A percentile compares a stretch with the other conserved stretches of the same genome.
phyloP scores from a whole-genome alignment of 306 rosid genomes.

The Sechiopsis laciniata region DNA sequence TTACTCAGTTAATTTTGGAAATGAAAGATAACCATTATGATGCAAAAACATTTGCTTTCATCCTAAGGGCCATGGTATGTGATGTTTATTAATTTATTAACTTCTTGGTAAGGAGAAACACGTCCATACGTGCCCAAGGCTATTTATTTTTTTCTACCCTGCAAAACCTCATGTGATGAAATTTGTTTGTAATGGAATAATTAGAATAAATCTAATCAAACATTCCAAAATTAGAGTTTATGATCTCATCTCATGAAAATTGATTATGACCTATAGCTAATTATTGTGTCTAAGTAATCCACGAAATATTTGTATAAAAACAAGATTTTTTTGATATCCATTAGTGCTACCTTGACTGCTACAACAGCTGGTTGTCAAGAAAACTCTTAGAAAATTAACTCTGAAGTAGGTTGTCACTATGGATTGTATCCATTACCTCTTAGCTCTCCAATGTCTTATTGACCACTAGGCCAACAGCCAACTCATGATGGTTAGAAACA shows the following conservation, averaged over 20 bases:
- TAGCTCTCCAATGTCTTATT: too few species aligned
- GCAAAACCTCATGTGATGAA: background rate
- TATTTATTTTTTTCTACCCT: background rate
- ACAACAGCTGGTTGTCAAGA: too few species aligned
- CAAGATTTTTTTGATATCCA: too few species aligned
- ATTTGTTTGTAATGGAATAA: background rate
- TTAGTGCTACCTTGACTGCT: too few species aligned
- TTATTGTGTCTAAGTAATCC: too few species aligned
- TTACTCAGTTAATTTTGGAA: slow-evolving; percentile 71
- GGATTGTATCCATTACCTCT: too few species aligned
- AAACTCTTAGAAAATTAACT: too few species aligned
- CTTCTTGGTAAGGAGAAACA: background rate
- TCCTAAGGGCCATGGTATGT: slow-evolving; percentile 84
- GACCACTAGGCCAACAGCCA: too few species aligned
- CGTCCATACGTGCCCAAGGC: background rate
- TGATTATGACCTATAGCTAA: background rate
- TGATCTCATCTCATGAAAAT: slow-evolving; percentile 3
- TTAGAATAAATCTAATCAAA: background rate
- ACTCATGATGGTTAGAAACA: too few species aligned
- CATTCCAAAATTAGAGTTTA: background rate
- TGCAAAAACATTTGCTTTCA: slow-evolving; percentile 72
- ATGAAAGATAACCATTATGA: slow-evolving; percentile 76
- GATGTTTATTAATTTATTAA: background rate
- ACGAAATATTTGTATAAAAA: too few species aligned
- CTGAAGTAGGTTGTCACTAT: too few species aligned